Base-by-base conservation (phyloP, 129 eudicot genomes). In the Calendula officinalis region DNA sequence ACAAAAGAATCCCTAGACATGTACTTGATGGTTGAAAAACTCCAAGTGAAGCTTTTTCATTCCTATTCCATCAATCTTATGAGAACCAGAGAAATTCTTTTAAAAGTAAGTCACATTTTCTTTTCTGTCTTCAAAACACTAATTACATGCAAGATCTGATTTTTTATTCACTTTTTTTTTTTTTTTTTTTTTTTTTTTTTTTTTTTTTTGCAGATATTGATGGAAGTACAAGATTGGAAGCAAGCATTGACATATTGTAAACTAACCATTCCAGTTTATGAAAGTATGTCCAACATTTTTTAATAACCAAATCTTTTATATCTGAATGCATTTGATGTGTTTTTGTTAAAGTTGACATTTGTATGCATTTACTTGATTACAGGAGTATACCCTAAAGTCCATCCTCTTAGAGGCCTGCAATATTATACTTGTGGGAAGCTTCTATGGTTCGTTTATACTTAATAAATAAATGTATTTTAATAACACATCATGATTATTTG, bases 361-460 rank as follows among this genome's bases (percentile, higher is more conserved):
- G 38, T 49, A 53, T 65, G 50, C 10, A 77, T 61, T 70, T 16
- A 30, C 30, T 64, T 53, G 35, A 3, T 64, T 44, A 40, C 89
- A 92, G 99, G 88, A 69, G 84, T 75, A n/a, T 92, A 92, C 74
- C 91, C 92, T 44, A 82, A 65, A 32, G 66, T 61, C 51, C 95
- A 92, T 75, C 99, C 99, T 45, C 69, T 83, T 61, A 79, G 80
- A 50, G 99, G 99, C 57, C 75, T 92, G 75, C 96, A 88, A 53
- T 85, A 88, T 76, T 92, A 85, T 66, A 80, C 86, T 30, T 83
- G 95, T 54, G 96, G 96, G 66, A 92, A 88, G 73, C 88, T 92
- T 58, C 89, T 85, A 67, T 88, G 99, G 99, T 92, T 48, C 56
- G 81, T 76, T 14, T 45, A 42, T 6, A 14, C 45, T 37, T 27